A percentile compares a stretch with the other conserved stretches of the same genome.
phyloP scores from a whole-genome alignment of 2,329 filamentous ascomycete species.

The Botrytis porri region DNA sequence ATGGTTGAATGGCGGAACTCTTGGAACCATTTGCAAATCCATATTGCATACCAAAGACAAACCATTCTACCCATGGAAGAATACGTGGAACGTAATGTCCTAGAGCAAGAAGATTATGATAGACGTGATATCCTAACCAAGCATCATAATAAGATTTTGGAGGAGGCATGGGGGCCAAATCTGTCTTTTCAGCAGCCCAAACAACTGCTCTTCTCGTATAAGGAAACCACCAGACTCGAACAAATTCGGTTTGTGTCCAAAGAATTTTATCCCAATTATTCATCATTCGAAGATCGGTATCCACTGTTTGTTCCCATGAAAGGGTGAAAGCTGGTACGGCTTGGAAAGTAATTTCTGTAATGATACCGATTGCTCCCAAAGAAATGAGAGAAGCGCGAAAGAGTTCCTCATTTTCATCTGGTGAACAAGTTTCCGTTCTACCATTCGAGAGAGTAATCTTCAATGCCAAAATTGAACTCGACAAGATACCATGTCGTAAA shows the following conservation, averaged over 20 bases:
- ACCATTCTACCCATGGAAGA: constrained; percentile 88
- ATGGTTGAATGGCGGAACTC: constrained; percentile 75
- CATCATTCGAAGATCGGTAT: constrained; percentile 66
- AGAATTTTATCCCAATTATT: constrained; percentile 68
- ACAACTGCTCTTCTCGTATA: constrained; percentile 85
- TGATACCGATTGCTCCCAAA: constrained; percentile 84
- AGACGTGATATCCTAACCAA: constrained; percentile 78
- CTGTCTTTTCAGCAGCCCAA: constrained; percentile 82
- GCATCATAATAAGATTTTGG: constrained; percentile 74
- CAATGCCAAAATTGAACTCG: constrained; percentile 70
- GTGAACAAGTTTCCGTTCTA: constrained; percentile 65
- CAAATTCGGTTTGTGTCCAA: constrained; percentile 85
- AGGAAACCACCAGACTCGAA: constrained; percentile 96
- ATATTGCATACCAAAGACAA: constrained; percentile 97
- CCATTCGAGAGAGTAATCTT: constrained; percentile 82
- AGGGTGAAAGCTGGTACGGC: constrained; percentile 80
- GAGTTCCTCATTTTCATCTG: constrained; percentile 66
- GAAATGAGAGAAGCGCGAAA: constrained; percentile 87
- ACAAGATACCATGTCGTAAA: constrained; percentile 77
- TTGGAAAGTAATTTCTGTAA: constrained; percentile 83
- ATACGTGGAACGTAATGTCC: constrained; percentile 75
- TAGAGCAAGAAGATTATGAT: constrained; percentile 84
- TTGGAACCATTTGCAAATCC: constrained; percentile 72
- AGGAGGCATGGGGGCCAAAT: constrained; percentile 56
- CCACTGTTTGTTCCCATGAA: constrained; percentile 78